Conservation (phyloP, 1,284 basidiomycete species). For the Boletus hoseneyae region DNA sequence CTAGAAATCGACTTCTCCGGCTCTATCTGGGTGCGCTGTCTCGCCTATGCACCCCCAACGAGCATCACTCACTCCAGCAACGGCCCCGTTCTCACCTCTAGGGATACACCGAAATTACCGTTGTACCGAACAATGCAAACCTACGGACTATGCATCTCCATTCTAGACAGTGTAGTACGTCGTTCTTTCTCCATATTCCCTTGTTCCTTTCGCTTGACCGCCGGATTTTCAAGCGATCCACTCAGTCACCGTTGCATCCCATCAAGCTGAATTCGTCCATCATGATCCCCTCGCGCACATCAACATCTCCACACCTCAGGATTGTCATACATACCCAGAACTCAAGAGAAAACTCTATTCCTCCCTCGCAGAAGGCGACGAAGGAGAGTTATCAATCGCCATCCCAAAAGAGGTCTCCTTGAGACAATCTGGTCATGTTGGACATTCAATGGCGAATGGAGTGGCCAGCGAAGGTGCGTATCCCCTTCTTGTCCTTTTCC, state of each 20-base stretch:
- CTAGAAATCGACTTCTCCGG: constrained; percentile 87
- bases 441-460: constrained; percentile 39
- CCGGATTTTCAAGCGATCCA: constrained; percentile 58
- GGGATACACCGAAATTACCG: constrained; percentile 91
- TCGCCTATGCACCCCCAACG: constrained; percentile 7
- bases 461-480: constrained; percentile 48
- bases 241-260: constrained; percentile 65
- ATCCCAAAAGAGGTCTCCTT: constrained; percentile 81
- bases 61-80: constrained; percentile 20
- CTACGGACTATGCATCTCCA: constrained; percentile 82
- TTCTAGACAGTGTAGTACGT: constrained; percentile 79
- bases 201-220: constrained; percentile 14
- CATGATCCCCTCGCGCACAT: constrained; percentile 74
- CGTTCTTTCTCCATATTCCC: background rate
- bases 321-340: constrained; percentile 90
- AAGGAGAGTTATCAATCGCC: constrained; percentile 91
- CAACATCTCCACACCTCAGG: constrained; percentile 67
- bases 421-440: constrained; percentile 51
- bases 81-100: constrained; percentile 29
- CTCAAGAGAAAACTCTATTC: constrained; percentile 92
- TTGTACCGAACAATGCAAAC: constrained; percentile 74
- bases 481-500: background rate
- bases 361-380: constrained; percentile 84
- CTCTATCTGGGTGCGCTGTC: constrained; percentile 59
- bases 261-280: constrained; percentile 71